A percentile compares a stretch with the other conserved stretches of the same genome.
These are phyloP conservation scores for Lathyrus tuberosus DNA, from an alignment of 306 rosid species.

Conservation along the genomic window DNA sequence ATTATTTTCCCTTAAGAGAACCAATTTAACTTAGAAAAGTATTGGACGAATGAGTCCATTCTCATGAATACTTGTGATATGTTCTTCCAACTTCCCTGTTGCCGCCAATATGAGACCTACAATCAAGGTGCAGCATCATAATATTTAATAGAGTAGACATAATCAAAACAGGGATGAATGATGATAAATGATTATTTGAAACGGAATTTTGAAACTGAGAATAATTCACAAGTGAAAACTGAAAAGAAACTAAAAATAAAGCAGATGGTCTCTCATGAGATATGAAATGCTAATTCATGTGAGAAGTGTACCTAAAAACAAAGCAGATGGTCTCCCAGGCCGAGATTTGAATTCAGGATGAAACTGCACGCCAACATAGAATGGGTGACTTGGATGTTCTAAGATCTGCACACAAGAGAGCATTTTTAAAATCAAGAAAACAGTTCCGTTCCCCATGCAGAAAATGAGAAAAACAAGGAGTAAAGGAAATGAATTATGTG, in stretches of 20 bases:
- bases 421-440: slow-evolving; percentile 33
- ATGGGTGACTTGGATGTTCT: slow-evolving; percentile 91
- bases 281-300: slow-evolving; percentile 17
- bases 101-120: slow-evolving; percentile 93
- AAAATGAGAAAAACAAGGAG: slow-evolving; percentile 17
- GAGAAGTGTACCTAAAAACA: slow-evolving; percentile 70
- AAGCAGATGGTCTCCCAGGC: slow-evolving; percentile 85
- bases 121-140: slow-evolving; percentile 44
- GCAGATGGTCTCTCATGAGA: neutral
- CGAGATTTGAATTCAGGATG: slow-evolving; percentile 99
- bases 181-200: neutral
- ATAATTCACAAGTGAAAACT: neutral
- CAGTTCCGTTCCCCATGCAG: neutral
- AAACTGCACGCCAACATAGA: slow-evolving; percentile 90
- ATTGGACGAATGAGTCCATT: slow-evolving; percentile 44
- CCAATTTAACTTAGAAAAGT: slow-evolving; percentile 37
- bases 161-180: slow-evolving; percentile 11
- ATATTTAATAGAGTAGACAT: slow-evolving; percentile 14
- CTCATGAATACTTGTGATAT: slow-evolving; percentile 48
- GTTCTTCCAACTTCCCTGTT: slow-evolving; percentile 70
- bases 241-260: too few species aligned
- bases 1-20: slow-evolving; percentile 19
- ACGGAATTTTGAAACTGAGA: neutral
- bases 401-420: slow-evolving; percentile 67
- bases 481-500: slow-evolving; percentile 24